phyloP scores from a whole-genome alignment of 306 rosid species.

The Rosa chinensis region DNA sequence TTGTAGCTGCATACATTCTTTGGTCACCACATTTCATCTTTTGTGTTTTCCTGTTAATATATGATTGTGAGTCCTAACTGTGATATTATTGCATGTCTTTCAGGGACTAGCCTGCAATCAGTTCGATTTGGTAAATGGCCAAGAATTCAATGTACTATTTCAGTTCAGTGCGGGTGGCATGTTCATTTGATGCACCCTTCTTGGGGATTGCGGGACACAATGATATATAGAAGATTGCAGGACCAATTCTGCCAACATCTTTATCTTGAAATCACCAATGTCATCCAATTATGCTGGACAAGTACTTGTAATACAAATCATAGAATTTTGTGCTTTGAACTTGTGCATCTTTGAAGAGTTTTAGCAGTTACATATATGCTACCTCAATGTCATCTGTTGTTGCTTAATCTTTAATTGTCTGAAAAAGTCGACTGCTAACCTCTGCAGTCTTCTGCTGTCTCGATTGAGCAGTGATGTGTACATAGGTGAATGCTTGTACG shows the following conservation, averaged over 20 bases:
- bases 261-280: background rate
- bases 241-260: background rate
- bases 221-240: background rate
- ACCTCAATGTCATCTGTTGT: background rate
- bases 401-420: background rate
- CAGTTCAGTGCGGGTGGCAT: background rate
- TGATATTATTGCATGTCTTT: constrained; percentile 25
- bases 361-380: background rate
- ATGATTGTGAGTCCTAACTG: background rate
- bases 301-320: constrained; percentile 5
- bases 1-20: background rate
- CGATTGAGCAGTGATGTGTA: no score
- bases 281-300: constrained; percentile 1
- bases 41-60: background rate
- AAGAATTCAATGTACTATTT: background rate
- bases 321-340: background rate
- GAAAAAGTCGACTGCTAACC: no score
- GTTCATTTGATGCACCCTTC: background rate
- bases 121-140: background rate
- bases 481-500: no score
- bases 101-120: constrained; percentile 65
- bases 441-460: background rate
- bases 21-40: background rate
- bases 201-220: background rate
- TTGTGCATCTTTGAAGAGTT: constrained; percentile 3